Evolutionary conservation across 2,329 filamentous ascomycete species (phyloP).

Genomic region (Beauveria scarabaeidicola): DNA sequence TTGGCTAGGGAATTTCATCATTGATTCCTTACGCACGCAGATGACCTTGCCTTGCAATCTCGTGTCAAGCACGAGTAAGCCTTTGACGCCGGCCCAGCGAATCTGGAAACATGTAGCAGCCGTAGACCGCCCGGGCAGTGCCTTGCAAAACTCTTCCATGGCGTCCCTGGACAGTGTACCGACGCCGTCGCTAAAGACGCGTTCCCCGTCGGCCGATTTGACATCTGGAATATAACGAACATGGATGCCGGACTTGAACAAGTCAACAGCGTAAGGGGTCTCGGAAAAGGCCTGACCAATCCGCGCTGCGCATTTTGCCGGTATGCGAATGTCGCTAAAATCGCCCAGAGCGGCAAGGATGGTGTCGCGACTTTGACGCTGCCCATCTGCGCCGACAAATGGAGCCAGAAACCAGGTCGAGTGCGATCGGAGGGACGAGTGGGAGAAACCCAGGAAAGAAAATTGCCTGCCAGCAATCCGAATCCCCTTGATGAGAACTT

Average conservation of each 20-base stretch:
- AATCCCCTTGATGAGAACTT: conserved; percentile 50
- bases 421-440: conserved; percentile 66
- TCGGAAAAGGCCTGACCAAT: conserved; percentile 67
- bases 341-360: conserved; percentile 42
- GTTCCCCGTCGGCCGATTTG: conserved; percentile 34
- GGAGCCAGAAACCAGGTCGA: conserved; percentile 55
- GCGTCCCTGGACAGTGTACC: conserved; percentile 60
- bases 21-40: conserved; percentile 56
- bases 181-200: conserved; percentile 71
- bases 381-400: conserved; percentile 29
- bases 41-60: conserved; percentile 49
- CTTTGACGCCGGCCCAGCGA: conserved; percentile 65
- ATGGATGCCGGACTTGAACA: conserved; percentile 32
- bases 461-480: conserved; percentile 54
- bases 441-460: conserved; percentile 67
- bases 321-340: conserved; percentile 41
- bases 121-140: conserved; percentile 37
- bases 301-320: conserved; percentile 48
- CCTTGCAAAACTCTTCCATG: conserved; percentile 48
- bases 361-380: conserved; percentile 27
- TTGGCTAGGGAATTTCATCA: conserved; percentile 65
- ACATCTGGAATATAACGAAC: conserved; percentile 40
- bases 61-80: conserved; percentile 65
- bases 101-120: conserved; percentile 66
- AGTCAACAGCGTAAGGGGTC: conserved; percentile 53